phyloP scores from a whole-genome alignment of 208 protist genomes.

The Strigomonas culicis region DNA sequence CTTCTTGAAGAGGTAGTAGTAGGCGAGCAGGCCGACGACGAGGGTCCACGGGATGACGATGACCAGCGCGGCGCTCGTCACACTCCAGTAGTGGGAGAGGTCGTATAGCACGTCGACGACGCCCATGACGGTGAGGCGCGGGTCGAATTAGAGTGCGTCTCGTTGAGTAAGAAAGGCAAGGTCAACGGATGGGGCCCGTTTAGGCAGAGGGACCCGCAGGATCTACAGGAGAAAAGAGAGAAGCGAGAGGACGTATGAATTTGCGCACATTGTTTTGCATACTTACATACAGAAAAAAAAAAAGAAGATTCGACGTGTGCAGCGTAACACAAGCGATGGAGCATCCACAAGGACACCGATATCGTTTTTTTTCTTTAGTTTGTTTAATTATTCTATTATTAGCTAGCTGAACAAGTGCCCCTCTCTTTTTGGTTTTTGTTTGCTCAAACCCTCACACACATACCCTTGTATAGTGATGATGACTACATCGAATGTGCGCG shows the following conservation, averaged over 20 bases:
- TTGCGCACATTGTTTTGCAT: not conserved
- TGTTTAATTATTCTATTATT: not conserved
- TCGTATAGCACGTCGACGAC: slow-evolving; percentile 18
- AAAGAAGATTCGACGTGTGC: not conserved
- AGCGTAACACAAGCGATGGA: not conserved
- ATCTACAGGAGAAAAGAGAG: slow-evolving; percentile 2
- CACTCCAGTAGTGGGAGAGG: slow-evolving; percentile 18
- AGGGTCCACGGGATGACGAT: slow-evolving; percentile 41
- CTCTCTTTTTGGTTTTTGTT: slow-evolving; percentile 18
- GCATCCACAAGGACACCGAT: not conserved
- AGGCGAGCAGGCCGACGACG: slow-evolving; percentile 31
- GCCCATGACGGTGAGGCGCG: slow-evolving; percentile 13
- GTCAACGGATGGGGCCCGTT: too few relatives aligned
- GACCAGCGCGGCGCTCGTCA: slow-evolving; percentile 18
- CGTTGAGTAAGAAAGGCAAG: not conserved
- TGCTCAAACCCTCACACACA: slow-evolving; percentile 1
- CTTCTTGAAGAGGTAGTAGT: slow-evolving; percentile 47
- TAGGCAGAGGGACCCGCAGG: too few relatives aligned
- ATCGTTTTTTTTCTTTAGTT: not conserved
- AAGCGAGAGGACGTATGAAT: slow-evolving; percentile 3
- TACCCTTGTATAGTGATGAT: not conserved
- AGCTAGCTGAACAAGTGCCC: not conserved
- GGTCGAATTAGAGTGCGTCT: too few relatives aligned
- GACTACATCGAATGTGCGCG: not conserved
- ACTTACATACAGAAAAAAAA: slow-evolving; percentile 14